phyloP scores from a whole-genome alignment of 768 basidiomycete species.

The Russula emetica region DNA sequence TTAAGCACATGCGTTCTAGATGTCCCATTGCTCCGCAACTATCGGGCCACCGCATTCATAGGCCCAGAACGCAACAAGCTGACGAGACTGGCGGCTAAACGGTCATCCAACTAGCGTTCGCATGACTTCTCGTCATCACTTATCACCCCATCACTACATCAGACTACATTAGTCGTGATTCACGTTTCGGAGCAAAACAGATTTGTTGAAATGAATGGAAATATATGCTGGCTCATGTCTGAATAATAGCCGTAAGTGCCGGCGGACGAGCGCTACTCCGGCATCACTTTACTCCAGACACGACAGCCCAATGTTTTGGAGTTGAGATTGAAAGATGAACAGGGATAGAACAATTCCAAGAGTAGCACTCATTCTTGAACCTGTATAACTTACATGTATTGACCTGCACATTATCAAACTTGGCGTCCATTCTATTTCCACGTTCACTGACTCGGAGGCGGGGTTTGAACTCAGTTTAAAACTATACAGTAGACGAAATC shows the following conservation, averaged over 20 bases:
- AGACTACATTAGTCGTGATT: not conserved
- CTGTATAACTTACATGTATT: too few relatives aligned
- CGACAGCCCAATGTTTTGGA: not conserved
- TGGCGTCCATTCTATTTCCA: too few relatives aligned
- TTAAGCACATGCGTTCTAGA: not conserved
- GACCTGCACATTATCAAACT: too few relatives aligned
- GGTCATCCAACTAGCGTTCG: not conserved
- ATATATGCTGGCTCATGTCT: not conserved
- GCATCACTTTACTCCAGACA: not conserved
- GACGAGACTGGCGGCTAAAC: not conserved
- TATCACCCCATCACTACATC: slow-evolving; percentile 32
- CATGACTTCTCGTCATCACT: slow-evolving; percentile 41
- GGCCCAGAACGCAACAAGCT: not conserved
- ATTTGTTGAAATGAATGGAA: too few relatives aligned
- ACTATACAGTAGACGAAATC: slow-evolving; percentile 18
- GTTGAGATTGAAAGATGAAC: not conserved
- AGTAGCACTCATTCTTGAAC: not conserved
- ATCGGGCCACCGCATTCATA: not conserved
- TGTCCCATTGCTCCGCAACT: not conserved
- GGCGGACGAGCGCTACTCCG: not conserved
- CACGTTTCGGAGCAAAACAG: not conserved
- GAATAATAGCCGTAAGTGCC: slow-evolving; percentile 2
- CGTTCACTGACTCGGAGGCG: not conserved
- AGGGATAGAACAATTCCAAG: not conserved
- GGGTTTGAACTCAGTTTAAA: slow-evolving; percentile 13